Evolutionary conservation across 176 grass and related monocot genomes (phyloP), one percentile per base, ranked within the genome.

Genomic region (Triticum dicoccoides): DNA sequence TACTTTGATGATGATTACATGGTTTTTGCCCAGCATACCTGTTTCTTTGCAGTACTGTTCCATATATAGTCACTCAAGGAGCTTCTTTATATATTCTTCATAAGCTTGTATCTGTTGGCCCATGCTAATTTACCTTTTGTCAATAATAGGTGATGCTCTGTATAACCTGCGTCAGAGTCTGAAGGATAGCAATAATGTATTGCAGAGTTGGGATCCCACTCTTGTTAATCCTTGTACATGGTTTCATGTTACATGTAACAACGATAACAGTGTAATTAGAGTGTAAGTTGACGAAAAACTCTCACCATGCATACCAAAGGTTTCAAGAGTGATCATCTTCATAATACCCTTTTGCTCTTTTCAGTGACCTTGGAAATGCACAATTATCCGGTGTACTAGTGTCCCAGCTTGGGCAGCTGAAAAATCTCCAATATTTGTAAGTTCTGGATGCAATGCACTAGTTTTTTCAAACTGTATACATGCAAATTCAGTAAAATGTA

Each of bases 371-470:
- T 58, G 93, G 93, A 87, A 95, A 93, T 87, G 88, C 90, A 54
- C 75, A 92, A 4, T 82, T 95, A 65, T 95, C 93, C 21, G 93
- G 93, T 47, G 77, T 88, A 9, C 77, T 95, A 68, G 93, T 92
- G 42, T 70, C 93, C 25, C 83, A 92, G 65, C 90, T 95, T 72
- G 86, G 91, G 2, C 83, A 88, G 63, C 80, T 95, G 80, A 91
- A 87, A 79, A 92, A 91, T 83, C 90, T 95, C 63, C 93, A 95
- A 76, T 95, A 92, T 81, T 84, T 95, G 93, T 95, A 92, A 95
- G 93, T 92, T 86, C 32, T 73, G 47, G 21, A 79, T 39, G 84
- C 24, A 30, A 34, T 83, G 76, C 56, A 52, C 58, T 30, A 61
- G 42, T 56, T 39, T 67, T 77, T 86, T 27, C 42, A 44, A 72